These are phyloP conservation scores for Pezicula radicicola DNA, from an alignment of 2,329 filamentous ascomycete genomes.

Conservation along the genomic window DNA sequence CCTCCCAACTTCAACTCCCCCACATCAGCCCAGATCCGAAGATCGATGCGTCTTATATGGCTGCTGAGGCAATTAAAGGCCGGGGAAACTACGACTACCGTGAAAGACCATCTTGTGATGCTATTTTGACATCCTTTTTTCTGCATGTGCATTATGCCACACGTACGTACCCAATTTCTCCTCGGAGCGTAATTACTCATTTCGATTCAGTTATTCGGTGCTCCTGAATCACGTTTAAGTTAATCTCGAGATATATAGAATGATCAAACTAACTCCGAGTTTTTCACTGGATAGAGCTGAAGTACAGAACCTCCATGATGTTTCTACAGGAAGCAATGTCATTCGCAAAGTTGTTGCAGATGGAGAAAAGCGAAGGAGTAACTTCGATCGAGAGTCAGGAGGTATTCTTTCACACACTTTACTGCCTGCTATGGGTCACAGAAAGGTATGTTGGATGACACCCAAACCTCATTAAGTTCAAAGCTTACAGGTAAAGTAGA, in stretches of 20 bases:
- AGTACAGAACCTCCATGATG: neutral
- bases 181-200: too few relatives aligned
- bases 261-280: too few relatives aligned
- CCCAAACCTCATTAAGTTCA: neutral
- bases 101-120: neutral
- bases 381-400: neutral
- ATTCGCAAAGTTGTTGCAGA: neutral
- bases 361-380: neutral
- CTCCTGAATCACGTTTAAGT: too few relatives aligned
- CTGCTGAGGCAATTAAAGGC: neutral
- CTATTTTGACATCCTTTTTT: neutral
- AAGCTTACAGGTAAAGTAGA: neutral
- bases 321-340: neutral
- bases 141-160: neutral
- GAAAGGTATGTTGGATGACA: neutral
- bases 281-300: neutral
- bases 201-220: too few relatives aligned
- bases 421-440: neutral
- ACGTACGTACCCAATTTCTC: neutral
- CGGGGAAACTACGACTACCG: neutral
- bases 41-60: neutral
- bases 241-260: too few relatives aligned
- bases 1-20: neutral
- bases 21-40: neutral
- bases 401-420: neutral